These are phyloP conservation scores for Ceratobasidium sp. DNA, from an alignment of 1,284 basidiomycete species.

Conservation along the genomic window DNA sequence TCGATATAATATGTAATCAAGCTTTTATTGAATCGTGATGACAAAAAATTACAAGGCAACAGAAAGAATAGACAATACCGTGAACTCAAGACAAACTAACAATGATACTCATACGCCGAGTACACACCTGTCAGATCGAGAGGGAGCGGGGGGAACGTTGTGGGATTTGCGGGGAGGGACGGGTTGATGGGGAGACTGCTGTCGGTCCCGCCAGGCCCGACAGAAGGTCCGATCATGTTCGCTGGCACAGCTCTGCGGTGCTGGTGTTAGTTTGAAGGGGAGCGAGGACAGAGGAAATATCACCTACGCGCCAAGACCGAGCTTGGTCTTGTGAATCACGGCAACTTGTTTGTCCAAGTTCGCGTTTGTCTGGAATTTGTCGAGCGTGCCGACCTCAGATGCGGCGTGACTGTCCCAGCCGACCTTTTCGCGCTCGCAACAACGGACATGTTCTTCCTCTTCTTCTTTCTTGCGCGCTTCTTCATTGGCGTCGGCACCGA, in stretches of 20 bases:
- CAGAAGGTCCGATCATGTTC: constrained; percentile 83
- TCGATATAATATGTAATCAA: too few relatives aligned
- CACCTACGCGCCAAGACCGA: constrained; percentile 81
- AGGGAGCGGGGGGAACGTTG: constrained; percentile 60
- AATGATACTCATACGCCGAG: neutral
- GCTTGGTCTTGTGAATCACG: constrained; percentile 88
- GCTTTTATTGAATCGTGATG: too few relatives aligned
- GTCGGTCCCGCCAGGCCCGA: constrained; percentile 62
- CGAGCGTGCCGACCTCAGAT: constrained; percentile 86
- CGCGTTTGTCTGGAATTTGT: constrained; percentile 91
- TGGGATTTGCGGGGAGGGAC: constrained; percentile 39
- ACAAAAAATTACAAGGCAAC: too few relatives aligned
- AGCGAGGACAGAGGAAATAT: constrained; percentile 37
- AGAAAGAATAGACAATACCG: constrained; percentile 6
- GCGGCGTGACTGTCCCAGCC: constrained; percentile 97
- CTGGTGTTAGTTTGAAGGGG: constrained; percentile 45
- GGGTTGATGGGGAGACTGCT: constrained; percentile 46
- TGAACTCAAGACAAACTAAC: neutral
- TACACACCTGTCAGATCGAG: constrained; percentile 58
- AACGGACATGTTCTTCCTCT: constrained; percentile 80
- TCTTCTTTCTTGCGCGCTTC: constrained; percentile 87
- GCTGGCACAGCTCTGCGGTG: constrained; percentile 72
- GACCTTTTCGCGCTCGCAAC: constrained; percentile 89
- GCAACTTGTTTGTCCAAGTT: constrained; percentile 96
- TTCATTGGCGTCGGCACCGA: constrained; percentile 90